Evolutionary conservation across 1,139 yeast genomes (phyloP).

Genomic region (Meyerozyma smithsonii): DNA sequence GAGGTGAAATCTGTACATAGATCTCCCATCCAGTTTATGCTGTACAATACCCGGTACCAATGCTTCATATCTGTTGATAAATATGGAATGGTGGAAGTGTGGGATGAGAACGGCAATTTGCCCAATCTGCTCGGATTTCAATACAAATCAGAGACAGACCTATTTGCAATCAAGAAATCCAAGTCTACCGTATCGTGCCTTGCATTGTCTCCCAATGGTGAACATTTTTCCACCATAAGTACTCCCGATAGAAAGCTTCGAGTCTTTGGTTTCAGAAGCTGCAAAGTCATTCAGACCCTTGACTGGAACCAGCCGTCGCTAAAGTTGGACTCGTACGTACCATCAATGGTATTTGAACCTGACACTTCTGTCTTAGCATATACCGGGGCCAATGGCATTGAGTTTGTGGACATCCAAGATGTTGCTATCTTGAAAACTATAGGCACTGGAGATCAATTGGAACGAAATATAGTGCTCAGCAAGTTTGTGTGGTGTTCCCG

Average conservation of each 20-base stretch:
- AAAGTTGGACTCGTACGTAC: neutral
- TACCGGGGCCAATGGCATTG: constrained; percentile 30
- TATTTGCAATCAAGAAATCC: constrained; percentile 33
- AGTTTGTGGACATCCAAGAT: constrained; percentile 25
- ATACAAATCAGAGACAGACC: constrained; percentile 38
- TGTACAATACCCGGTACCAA: constrained; percentile 22
- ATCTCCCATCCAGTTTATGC: constrained; percentile 20
- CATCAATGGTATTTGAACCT: constrained; percentile 24
- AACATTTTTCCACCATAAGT: constrained; percentile 21
- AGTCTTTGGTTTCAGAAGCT: constrained; percentile 29
- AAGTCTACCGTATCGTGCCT: constrained; percentile 21
- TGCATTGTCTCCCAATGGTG: constrained; percentile 20
- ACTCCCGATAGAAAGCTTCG: constrained; percentile 27
- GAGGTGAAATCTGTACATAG: constrained; percentile 23
- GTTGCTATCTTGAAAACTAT: constrained; percentile 21
- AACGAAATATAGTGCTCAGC: constrained; percentile 21
- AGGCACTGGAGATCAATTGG: constrained; percentile 28
- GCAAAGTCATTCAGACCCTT: constrained; percentile 18
- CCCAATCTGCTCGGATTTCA: constrained; percentile 23
- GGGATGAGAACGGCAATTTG: constrained; percentile 21
- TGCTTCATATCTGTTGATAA: constrained; percentile 36
- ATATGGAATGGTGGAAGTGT: constrained; percentile 42
- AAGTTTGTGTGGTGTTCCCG: constrained; percentile 13
- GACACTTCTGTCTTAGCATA: constrained; percentile 29
- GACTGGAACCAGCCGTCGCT: neutral